Conservation (phyloP, 1,284 basidiomycete genomes). For the Austroboletus novae-zelandiae region DNA sequence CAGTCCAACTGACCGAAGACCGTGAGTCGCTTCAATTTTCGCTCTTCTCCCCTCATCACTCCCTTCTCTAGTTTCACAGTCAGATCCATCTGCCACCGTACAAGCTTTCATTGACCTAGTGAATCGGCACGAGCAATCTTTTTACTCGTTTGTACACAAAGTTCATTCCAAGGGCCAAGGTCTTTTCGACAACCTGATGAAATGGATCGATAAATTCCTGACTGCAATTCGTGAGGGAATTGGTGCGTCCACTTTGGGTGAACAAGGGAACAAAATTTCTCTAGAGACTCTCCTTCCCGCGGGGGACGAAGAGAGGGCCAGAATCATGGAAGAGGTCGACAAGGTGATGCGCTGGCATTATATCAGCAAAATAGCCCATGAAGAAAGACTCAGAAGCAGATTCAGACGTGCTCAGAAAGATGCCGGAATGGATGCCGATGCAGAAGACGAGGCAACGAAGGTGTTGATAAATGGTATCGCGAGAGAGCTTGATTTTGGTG, state of each 20-base stretch:
- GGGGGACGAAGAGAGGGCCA: conserved; percentile 66
- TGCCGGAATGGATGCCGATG: conserved; percentile 46
- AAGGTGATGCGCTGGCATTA: conserved; percentile 88
- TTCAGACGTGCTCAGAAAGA: conserved; percentile 62
- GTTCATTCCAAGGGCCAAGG: conserved; percentile 97
- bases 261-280: conserved; percentile 44
- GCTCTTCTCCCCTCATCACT: conserved; percentile 6
- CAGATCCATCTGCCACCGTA: conserved; percentile 84
- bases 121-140: conserved; percentile 90
- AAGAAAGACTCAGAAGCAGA: conserved; percentile 80
- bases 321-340: conserved; percentile 85
- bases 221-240: conserved; percentile 90
- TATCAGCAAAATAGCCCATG: conserved; percentile 86
- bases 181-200: conserved; percentile 92
- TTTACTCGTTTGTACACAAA: conserved; percentile 98
- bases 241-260: conserved; percentile 40
- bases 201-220: conserved; percentile 96
- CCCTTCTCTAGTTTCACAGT: conserved; percentile 63
- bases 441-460: conserved; percentile 76
- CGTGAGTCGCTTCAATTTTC: conserved; percentile 48
- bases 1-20: conserved; percentile 90
- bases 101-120: conserved; percentile 95
- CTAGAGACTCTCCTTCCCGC: conserved; percentile 88
- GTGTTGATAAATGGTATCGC: conserved; percentile 78
- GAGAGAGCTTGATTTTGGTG: conserved; percentile 76